Evolutionary conservation across 2,329 filamentous ascomycete genomes (phyloP), one percentile per base, ranked within the genome.

Genomic region (Microdochium paspali): DNA sequence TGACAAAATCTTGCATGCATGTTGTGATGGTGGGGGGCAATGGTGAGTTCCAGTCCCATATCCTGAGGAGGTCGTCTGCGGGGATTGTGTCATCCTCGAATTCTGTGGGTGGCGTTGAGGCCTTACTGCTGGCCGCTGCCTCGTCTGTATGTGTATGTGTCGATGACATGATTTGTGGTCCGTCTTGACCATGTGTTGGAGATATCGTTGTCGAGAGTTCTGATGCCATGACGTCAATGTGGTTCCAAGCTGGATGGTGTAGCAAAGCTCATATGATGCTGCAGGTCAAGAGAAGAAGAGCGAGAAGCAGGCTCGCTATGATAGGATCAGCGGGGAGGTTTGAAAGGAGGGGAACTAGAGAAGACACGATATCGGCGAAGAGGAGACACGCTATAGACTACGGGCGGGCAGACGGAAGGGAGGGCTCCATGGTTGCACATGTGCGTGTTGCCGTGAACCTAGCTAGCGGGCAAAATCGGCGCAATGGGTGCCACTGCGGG

Each of bases 1-100:
- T 59, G 47, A 77, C 66, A 47, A 74, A 56, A 39, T 74, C 68
- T 50, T 76, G 73, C 61, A 74, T 71, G 51, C 69, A 72, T 43
- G 56, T 59, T 18, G 65, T 55, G 20, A 74, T 56, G 2, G 63
- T 62, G 0, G 66, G 60, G 1, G 71, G 68, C 2, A 74, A 55
- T 1, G 58, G 56, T 18, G 63, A 58, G 53, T 74, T 74, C 71
- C 72, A 74, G 20, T 53, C 51, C 69, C 71, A 73, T 44, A 77
- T 57, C 50, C 70, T 68, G 13, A 67, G 60, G 18, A 73, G 55
- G 49, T 75, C 68, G 23, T 64, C 58, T 25, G 54, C 30, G 4
- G 58, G 56, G 40, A 62, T 51, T n/a, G 51, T 51, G 13, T 60
- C 58, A 46, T 54, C 56, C 31, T 58, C 58, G 13, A 58, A 20